phyloP scores from a whole-genome alignment of 768 basidiomycete genomes.

The Hysterangium stoloniferum region DNA sequence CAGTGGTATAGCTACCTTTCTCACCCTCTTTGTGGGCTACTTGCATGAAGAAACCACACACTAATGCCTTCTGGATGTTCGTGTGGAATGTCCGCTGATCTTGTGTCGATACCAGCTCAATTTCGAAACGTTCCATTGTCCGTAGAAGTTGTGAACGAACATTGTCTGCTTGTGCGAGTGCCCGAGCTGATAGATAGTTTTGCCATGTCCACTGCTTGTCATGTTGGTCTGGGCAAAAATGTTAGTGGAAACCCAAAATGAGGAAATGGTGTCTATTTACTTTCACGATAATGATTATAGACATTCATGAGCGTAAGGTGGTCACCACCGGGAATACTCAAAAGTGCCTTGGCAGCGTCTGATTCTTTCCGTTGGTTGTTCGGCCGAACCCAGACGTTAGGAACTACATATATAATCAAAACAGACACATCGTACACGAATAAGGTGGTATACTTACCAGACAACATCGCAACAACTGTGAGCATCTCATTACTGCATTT shows the following conservation, averaged over 20 bases:
- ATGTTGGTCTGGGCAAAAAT: slow-evolving; percentile 43
- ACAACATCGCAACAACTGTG: slow-evolving; percentile 94
- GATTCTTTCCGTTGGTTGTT: slow-evolving; percentile 84
- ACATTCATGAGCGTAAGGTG: slow-evolving; percentile 93
- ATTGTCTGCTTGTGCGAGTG: slow-evolving; percentile 87
- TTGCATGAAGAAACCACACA: slow-evolving; percentile 98
- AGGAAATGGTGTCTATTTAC: slow-evolving; percentile 34
- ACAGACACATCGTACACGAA: not conserved
- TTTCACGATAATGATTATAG: slow-evolving; percentile 84
- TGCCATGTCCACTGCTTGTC: slow-evolving; percentile 89
- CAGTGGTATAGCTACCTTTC: slow-evolving; percentile 79
- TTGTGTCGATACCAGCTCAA: slow-evolving; percentile 59
- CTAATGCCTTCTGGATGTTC: slow-evolving; percentile 75
- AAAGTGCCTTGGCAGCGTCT: slow-evolving; percentile 80
- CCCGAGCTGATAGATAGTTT: slow-evolving; percentile 77
- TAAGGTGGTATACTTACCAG: slow-evolving; percentile 43
- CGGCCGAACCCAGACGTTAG: slow-evolving; percentile 92
- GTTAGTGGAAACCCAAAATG: not conserved
- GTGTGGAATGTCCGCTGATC: slow-evolving; percentile 66
- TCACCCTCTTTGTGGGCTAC: slow-evolving; percentile 92
- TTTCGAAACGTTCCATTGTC: slow-evolving; percentile 84
- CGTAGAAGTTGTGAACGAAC: slow-evolving; percentile 84
- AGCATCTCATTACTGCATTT: slow-evolving; percentile 93
- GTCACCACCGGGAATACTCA: slow-evolving; percentile 93
- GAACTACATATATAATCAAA: slow-evolving; percentile 41